Evolutionary conservation across 371 early-diverging fungal species (phyloP).

Genomic region (Chytridium lagenaria): DNA sequence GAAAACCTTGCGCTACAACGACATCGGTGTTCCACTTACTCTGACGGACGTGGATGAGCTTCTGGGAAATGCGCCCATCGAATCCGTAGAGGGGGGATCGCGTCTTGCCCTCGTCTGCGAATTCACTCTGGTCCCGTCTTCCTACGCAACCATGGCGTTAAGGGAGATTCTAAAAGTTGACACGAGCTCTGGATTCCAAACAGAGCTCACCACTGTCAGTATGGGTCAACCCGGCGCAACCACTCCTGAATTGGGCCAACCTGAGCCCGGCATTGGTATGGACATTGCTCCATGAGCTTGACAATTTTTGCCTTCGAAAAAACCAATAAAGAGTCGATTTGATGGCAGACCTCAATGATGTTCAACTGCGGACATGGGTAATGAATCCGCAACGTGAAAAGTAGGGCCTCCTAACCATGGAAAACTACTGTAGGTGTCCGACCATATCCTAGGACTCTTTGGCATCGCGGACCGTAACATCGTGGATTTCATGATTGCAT

Average conservation of each 20-base stretch:
- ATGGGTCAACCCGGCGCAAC: not conserved
- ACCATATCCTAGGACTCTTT: conserved; percentile 75
- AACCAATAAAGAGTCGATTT: not conserved
- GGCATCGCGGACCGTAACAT: conserved; percentile 74
- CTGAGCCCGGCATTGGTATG: too few species aligned
- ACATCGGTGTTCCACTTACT: conserved; percentile 65
- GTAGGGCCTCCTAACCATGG: not conserved
- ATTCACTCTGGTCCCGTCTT: conserved; percentile 80
- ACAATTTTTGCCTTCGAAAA: too few species aligned
- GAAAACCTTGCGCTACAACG: too few species aligned
- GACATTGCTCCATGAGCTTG: too few species aligned
- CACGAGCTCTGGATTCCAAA: conserved; percentile 69
- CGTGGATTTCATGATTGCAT: conserved; percentile 75
- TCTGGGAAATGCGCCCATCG: conserved; percentile 58
- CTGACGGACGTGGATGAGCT: conserved; percentile 75
- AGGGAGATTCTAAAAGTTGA: conserved; percentile 88
- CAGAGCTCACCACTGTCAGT: conserved; percentile 30
- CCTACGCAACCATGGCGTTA: conserved; percentile 97
- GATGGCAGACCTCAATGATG: not conserved
- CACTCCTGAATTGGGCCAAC: not conserved
- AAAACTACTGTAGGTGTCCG: conserved; percentile 75
- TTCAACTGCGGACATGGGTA: conserved; percentile 22
- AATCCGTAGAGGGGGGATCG: conserved; percentile 37
- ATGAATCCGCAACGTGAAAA: not conserved
- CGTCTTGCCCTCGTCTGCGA: conserved; percentile 65